Conservation (phyloP, 352 stramenopile genomes). For the Phytophthora kernoviae region DNA sequence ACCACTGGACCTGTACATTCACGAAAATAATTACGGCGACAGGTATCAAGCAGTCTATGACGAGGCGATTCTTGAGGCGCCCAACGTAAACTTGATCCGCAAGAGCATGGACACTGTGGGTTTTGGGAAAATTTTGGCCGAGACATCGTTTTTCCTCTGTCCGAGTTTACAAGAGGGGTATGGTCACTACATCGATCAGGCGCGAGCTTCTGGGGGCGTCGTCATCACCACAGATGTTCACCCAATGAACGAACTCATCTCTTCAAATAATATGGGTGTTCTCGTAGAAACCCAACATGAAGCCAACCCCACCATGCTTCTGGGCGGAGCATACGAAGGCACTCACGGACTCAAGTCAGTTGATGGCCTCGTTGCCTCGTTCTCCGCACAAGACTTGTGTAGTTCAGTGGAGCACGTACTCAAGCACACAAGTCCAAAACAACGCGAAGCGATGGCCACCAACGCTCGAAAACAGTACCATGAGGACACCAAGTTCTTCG, state of each 20-base stretch:
- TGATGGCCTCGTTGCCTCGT: constrained; percentile 28
- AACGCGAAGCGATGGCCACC: constrained; percentile 33
- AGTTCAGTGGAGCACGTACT: constrained; percentile 41
- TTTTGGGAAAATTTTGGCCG: constrained; percentile 49
- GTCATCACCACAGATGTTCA: constrained; percentile 55
- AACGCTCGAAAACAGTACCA: constrained; percentile 43
- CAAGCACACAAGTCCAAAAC: constrained; percentile 15
- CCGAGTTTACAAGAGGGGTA: constrained; percentile 64
- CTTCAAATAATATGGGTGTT: constrained; percentile 19
- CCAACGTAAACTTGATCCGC: constrained; percentile 42
- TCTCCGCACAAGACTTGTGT: constrained; percentile 23
- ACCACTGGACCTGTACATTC: constrained; percentile 36
- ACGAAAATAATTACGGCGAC: constrained; percentile 17
- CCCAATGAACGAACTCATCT: constrained; percentile 71
- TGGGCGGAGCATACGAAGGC: constrained; percentile 26
- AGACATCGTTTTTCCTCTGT: constrained; percentile 56
- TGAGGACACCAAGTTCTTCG: constrained; percentile 58
- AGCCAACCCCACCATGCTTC: constrained; percentile 17
- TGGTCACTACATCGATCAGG: constrained; percentile 73
- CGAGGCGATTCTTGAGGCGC: constrained; percentile 14
- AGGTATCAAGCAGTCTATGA: constrained; percentile 24
- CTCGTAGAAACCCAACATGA: constrained; percentile 8
- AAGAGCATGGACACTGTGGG: constrained; percentile 23
- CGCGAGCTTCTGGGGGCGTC: constrained; percentile 44
- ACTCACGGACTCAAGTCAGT: constrained; percentile 20